phyloP scores from a whole-genome alignment of 441 rosid species.

The Euphorbia celastroides region DNA sequence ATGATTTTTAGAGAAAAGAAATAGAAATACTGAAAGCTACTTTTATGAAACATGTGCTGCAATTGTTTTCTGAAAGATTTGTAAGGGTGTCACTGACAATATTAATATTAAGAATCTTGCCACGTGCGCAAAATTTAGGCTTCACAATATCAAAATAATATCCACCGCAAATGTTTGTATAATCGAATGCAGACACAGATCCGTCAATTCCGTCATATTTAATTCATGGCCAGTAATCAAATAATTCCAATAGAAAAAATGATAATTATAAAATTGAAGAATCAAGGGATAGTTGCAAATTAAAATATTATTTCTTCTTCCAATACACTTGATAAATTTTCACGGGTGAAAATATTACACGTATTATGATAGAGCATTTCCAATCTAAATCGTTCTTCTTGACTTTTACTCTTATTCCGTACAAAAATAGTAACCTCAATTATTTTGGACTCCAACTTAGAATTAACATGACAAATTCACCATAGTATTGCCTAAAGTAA shows the following conservation, averaged over 20 bases:
- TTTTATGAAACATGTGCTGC: not conserved
- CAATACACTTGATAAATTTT: no score
- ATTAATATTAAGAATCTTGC: not conserved
- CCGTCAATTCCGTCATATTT: not conserved
- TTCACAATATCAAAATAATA: not conserved
- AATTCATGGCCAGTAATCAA: not conserved
- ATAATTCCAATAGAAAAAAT: conserved; percentile 1
- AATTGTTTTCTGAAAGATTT: not conserved
- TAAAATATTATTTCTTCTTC: no score
- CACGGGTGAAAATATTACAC: no score
- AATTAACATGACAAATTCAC: no score
- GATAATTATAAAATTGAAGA: not conserved
- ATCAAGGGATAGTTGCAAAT: no score
- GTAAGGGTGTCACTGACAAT: not conserved
- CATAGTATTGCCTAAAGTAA: no score
- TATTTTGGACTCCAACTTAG: no score
- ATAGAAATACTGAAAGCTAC: not conserved
- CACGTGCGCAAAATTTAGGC: not conserved
- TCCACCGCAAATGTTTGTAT: not conserved
- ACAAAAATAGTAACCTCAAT: no score
- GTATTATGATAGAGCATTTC: no score
- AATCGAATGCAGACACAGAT: not conserved
- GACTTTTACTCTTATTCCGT: no score
- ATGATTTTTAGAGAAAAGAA: not conserved
- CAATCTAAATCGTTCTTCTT: no score